Evolutionary conservation across 1,284 basidiomycete genomes (phyloP), one percentile per base, ranked within the genome.

Genomic region (Boletellus deceptivus): DNA sequence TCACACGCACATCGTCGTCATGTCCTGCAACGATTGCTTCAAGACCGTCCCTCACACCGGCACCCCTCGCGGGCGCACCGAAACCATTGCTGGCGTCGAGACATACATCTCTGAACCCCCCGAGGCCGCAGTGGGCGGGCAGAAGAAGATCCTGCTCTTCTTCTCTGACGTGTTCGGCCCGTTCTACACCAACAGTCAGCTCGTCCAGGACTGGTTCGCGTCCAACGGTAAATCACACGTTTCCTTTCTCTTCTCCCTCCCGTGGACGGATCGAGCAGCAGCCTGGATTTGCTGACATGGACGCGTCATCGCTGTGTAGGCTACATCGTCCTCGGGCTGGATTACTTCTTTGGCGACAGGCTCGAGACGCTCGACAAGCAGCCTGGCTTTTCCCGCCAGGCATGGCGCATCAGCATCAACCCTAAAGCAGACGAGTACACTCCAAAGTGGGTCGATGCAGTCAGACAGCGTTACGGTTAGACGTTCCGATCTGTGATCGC

Each of bases 281-380:
- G 24, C 24, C 4, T 25, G 24, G 24, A 25, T 25, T 25, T 25
- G 24, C 24, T 25, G 24, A 25, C 20, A 25, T 7, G 24, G 24
- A 25, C 7, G 7, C 24, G 4, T 17, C 10, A 20, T 20, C 20
- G 4, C 20, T 20, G 20, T 20, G 20, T 20, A 82, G 80, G 81
- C 1, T 82, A 74, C 60, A 65, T 69, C 41, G 79, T 83, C 2
- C 63, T 80, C 9, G 80, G 78, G 2, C 62, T 75, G 34, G 81
- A 83, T 54, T 83, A 80, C 59, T 79, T 83, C 61, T 72, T 80
- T 53, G 81, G 81, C 6, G 78, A 82, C 52, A 67, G 73, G 8
- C 52, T 80, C 2, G 61, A 72, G n/a, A 65, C 72, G 14, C 64
- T 66, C 33, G 47, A 52, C 48, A n/a, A n/a, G 4, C 67, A 75